phyloP scores from a whole-genome alignment of 176 grass and related monocot species.

The Elymus sibiricus region DNA sequence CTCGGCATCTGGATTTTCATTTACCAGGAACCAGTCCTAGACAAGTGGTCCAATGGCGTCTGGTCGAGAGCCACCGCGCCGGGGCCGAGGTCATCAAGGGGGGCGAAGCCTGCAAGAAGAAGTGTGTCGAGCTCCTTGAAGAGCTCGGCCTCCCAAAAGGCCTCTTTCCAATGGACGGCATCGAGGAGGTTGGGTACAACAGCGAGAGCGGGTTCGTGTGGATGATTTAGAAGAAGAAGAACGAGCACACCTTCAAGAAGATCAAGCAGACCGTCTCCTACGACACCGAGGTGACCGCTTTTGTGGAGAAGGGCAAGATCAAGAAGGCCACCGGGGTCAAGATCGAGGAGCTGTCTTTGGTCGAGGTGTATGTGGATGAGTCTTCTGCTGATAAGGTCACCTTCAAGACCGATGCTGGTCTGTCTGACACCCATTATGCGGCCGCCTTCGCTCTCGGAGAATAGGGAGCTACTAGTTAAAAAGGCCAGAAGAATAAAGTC shows the following conservation, averaged over 20 bases:
- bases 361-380: not conserved
- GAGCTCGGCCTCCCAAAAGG: constrained; percentile 11
- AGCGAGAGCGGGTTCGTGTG: not conserved
- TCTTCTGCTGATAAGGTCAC: not conserved
- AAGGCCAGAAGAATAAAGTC: not conserved
- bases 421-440: not conserved
- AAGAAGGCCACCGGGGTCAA: not conserved
- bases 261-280: constrained; percentile 21
- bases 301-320: not conserved
- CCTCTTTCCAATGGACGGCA: constrained; percentile 4
- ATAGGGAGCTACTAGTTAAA: not conserved
- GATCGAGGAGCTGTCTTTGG: not conserved
- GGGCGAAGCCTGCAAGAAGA: not conserved
- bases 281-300: not conserved
- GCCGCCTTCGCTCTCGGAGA: not conserved
- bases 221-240: constrained; percentile 13
- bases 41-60: not conserved
- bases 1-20: not conserved
- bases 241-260: constrained; percentile 26
- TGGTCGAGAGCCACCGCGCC: not conserved
- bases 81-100: not conserved
- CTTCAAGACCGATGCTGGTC: not conserved
- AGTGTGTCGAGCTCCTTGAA: not conserved
- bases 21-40: too few species aligned
- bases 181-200: constrained; percentile 25